Evolutionary conservation across 2,329 filamentous ascomycete genomes (phyloP).

Genomic region (Aspergillus ruber): DNA sequence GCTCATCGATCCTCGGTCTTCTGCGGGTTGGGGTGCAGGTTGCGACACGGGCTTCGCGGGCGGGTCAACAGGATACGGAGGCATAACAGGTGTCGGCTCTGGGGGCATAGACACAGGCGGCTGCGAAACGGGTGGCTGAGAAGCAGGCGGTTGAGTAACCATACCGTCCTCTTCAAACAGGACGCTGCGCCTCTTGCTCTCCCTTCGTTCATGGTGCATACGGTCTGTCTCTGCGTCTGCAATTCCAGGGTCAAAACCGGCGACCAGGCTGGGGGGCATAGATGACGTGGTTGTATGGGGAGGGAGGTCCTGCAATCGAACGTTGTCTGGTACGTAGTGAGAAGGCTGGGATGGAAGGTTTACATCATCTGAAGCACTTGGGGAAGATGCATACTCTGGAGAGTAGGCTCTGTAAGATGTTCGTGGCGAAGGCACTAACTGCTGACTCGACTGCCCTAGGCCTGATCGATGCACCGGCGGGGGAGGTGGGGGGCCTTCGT

Average conservation of each 20-base stretch:
- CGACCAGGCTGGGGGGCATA: slow-evolving; percentile 37
- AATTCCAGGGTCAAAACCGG: slow-evolving; percentile 33
- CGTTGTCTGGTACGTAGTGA: slow-evolving; percentile 11
- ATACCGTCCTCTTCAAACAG: slow-evolving; percentile 23
- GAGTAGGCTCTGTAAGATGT: slow-evolving; percentile 23
- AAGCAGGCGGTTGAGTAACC: slow-evolving; percentile 15
- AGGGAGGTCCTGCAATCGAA: slow-evolving; percentile 18
- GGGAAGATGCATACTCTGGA: slow-evolving; percentile 18
- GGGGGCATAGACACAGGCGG: slow-evolving; percentile 1
- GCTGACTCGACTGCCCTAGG: slow-evolving; percentile 20
- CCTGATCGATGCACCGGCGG: slow-evolving; percentile 31
- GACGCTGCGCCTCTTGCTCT: slow-evolving; percentile 18
- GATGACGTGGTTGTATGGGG: slow-evolving; percentile 19
- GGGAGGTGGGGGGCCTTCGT: slow-evolving; percentile 31
- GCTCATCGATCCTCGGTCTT: slow-evolving; percentile 13
- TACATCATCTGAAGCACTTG: slow-evolving; percentile 15
- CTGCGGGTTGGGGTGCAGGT: not conserved
- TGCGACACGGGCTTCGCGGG: slow-evolving; percentile 6
- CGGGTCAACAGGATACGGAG: slow-evolving; percentile 23
- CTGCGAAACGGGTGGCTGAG: slow-evolving; percentile 5
- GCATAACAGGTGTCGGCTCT: slow-evolving; percentile 8
- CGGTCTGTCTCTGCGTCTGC: slow-evolving; percentile 25
- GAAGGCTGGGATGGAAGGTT: slow-evolving; percentile 19
- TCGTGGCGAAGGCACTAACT: slow-evolving; percentile 16
- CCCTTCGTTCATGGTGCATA: slow-evolving; percentile 20